These are phyloP conservation scores for Aspergillus sp. DNA, from an alignment of 2,329 filamentous ascomycete genomes.

Conservation along the genomic window DNA sequence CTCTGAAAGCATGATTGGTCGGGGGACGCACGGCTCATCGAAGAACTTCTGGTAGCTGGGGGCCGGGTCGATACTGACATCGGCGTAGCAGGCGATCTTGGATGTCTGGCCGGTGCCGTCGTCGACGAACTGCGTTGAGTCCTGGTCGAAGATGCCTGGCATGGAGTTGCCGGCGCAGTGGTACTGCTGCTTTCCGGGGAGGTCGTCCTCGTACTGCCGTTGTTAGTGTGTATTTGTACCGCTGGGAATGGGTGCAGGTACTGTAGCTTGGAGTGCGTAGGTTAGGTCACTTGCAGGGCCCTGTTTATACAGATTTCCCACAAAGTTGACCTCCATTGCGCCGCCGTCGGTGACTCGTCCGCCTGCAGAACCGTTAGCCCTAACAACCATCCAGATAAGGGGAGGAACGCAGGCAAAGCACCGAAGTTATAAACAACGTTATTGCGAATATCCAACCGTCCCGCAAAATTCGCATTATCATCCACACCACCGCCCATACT, in stretches of 20 bases:
- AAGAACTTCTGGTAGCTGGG: slow-evolving; percentile 15
- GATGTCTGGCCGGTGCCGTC: slow-evolving; percentile 6
- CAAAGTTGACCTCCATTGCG: slow-evolving; percentile 14
- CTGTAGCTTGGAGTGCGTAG: not conserved
- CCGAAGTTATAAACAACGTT: slow-evolving; percentile 15
- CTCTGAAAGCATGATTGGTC: no score
- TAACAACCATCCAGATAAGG: not conserved
- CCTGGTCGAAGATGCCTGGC: slow-evolving; percentile 8
- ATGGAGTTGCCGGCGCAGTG: slow-evolving; percentile 12
- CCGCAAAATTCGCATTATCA: slow-evolving; percentile 8
- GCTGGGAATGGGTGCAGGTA: no score
- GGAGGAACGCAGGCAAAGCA: not conserved
- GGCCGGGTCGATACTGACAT: slow-evolving; percentile 8
- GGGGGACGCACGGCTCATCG: not conserved
- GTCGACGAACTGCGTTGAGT: slow-evolving; percentile 7
- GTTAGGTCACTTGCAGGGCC: slow-evolving; percentile 3
- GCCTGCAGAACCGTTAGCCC: not conserved
- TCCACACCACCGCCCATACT: slow-evolving; percentile 15
- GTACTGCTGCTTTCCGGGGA: slow-evolving; percentile 11
- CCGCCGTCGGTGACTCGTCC: slow-evolving; percentile 11
- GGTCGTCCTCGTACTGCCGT: slow-evolving; percentile 7
- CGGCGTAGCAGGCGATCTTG: slow-evolving; percentile 13
- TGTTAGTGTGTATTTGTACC: no score
- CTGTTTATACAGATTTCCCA: slow-evolving; percentile 13
- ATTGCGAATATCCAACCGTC: slow-evolving; percentile 12